Percentiles rank a stretch among this genome's conserved stretches.
Conservation (phyloP, 176 grass and related monocot species). For the Triticum timopheevii region DNA sequence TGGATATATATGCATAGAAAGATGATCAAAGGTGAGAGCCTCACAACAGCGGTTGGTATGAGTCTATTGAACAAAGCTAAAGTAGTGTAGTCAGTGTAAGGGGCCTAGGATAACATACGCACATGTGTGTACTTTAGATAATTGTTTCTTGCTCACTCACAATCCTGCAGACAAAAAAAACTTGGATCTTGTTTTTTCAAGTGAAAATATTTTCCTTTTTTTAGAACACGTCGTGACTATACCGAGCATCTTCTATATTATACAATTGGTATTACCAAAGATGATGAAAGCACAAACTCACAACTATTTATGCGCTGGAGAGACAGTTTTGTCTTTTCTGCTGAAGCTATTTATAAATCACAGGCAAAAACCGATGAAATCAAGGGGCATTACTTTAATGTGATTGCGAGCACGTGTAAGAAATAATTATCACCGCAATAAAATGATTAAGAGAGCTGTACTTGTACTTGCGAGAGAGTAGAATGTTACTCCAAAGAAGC, state of each 20-base stretch:
- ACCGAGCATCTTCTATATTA: not conserved
- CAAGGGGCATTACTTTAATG: too few relatives aligned
- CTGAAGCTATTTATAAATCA: too few relatives aligned
- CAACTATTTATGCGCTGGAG: not conserved
- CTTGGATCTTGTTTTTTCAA: not conserved
- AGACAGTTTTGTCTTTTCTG: too few relatives aligned
- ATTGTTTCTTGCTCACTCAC: not conserved
- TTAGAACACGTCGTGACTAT: not conserved
- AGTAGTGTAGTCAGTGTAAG: not conserved
- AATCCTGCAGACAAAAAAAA: not conserved
- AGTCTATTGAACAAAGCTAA: not conserved
- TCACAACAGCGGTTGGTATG: not conserved
- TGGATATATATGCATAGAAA: not conserved
- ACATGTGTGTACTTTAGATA: not conserved
- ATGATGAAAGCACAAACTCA: not conserved
- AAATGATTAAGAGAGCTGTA: too few relatives aligned
- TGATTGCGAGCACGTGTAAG: too few relatives aligned
- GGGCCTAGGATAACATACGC: not conserved
- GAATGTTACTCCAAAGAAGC: not conserved
- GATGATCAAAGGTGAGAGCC: too few relatives aligned
- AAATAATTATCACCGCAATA: too few relatives aligned
- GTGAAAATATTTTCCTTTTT: not conserved
- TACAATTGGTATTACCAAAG: not conserved
- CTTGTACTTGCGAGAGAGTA: too few relatives aligned
- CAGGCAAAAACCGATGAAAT: too few relatives aligned